phyloP scores from a whole-genome alignment of 495 filamentous ascomycete species.

The Entonaema liquescens region DNA sequence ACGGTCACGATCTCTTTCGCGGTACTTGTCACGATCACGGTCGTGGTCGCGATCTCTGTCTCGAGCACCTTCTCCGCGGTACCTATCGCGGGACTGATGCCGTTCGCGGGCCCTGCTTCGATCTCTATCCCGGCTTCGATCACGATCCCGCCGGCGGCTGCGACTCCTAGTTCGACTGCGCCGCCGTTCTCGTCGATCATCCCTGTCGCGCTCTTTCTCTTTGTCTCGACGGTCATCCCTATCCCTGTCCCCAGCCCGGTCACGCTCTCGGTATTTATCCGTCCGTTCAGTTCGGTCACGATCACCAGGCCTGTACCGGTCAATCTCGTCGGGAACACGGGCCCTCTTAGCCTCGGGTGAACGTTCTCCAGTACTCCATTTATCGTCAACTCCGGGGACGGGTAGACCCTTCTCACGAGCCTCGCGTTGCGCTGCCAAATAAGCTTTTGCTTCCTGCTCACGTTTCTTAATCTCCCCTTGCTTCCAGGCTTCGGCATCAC shows the following conservation, averaged over 20 bases:
- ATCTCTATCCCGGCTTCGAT: constrained; percentile 53
- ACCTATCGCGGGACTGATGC: constrained; percentile 45
- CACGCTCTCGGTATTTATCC: constrained; percentile 37
- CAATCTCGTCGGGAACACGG: constrained; percentile 53
- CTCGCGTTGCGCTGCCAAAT: constrained; percentile 62
- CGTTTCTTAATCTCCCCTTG: constrained; percentile 63
- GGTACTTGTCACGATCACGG: constrained; percentile 38
- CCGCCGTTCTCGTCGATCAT: constrained; percentile 43
- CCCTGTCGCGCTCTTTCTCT: constrained; percentile 53
- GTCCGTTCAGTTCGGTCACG: constrained; percentile 41
- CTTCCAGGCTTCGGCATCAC: constrained; percentile 57
- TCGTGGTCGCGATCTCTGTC: constrained; percentile 44
- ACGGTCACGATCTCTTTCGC: constrained; percentile 37
- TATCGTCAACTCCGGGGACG: constrained; percentile 56
- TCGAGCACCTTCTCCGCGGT: constrained; percentile 41
- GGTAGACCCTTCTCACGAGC: constrained; percentile 61
- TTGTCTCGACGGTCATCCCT: constrained; percentile 49
- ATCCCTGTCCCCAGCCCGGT: constrained; percentile 40
- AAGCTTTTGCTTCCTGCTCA: constrained; percentile 66
- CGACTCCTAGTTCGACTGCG: constrained; percentile 52
- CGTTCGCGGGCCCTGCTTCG: constrained; percentile 52
- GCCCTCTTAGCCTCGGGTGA: constrained; percentile 58
- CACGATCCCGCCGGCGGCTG: constrained; percentile 49
- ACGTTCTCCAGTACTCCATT: constrained; percentile 50
- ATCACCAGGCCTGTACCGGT: constrained; percentile 54